A percentile compares a stretch with the other conserved stretches of the same genome.
phyloP scores from a whole-genome alignment of 805 yeast species.

The Lipomyces oligophaga region DNA sequence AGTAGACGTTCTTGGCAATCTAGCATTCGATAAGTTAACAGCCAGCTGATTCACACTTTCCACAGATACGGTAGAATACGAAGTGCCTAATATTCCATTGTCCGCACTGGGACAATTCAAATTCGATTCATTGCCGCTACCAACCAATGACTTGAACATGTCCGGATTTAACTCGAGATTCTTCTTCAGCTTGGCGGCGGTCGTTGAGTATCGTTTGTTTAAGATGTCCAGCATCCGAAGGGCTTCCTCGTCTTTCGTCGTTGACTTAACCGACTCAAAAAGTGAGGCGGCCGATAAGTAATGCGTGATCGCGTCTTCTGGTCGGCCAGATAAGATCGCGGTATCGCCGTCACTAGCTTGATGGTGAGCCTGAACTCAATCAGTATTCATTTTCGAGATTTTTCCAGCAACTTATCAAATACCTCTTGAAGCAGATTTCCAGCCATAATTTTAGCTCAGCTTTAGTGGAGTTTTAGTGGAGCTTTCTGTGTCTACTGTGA shows the following conservation, averaged over 20 bases:
- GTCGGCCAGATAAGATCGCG: constrained; percentile 24
- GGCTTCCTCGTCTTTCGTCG: constrained; percentile 26
- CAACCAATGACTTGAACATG: constrained; percentile 12
- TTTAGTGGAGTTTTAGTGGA: no score
- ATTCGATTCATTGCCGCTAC: background rate
- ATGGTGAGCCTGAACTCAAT: constrained; percentile 28
- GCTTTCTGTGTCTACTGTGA: background rate
- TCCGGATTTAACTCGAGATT: constrained; percentile 15
- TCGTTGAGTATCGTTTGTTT: constrained; percentile 10
- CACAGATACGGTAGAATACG: no score
- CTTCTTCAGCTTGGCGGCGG: constrained; percentile 18
- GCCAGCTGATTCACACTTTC: constrained; percentile 7
- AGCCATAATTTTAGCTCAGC: no score
- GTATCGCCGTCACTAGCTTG: constrained; percentile 28
- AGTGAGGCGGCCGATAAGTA: constrained; percentile 22
- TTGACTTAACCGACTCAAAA: constrained; percentile 14
- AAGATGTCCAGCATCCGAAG: constrained; percentile 18
- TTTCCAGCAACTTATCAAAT: no score
- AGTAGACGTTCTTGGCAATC: constrained; percentile 21
- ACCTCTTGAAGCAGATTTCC: no score
- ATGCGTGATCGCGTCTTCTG: constrained; percentile 24
- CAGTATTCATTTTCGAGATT: no score
- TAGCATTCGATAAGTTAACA: constrained; percentile 32
- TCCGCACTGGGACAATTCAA: constrained; percentile 3
- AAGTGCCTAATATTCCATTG: no score